A percentile compares a stretch with the other conserved stretches of the same genome.
These are phyloP conservation scores for Populus hybrid DNA, from an alignment of 441 rosid genomes.

Conservation along the genomic window DNA sequence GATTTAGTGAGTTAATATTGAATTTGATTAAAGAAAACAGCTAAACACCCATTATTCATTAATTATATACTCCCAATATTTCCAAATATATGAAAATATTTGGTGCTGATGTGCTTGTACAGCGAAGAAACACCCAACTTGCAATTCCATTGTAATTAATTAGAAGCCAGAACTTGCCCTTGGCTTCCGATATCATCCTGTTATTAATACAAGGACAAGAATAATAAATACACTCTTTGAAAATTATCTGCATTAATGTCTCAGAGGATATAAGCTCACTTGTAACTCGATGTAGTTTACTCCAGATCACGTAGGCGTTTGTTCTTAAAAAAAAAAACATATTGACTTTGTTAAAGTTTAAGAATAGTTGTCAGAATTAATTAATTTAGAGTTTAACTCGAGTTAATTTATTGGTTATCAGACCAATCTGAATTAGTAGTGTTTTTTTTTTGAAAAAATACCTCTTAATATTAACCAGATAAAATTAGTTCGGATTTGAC, in stretches of 20 bases:
- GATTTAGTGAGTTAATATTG: background rate
- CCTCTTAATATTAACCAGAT: too few relatives aligned
- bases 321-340: too few relatives aligned
- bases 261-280: background rate
- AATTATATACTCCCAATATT: background rate
- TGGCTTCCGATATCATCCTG: background rate
- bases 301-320: too few relatives aligned
- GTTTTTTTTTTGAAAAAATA: too few relatives aligned
- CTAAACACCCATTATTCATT: background rate
- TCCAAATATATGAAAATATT: background rate
- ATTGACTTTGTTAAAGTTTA: background rate
- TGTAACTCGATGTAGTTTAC: too few relatives aligned
- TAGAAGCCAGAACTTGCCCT: background rate
- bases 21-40: background rate
- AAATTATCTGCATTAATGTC: background rate
- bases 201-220: background rate
- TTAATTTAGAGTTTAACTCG: background rate
- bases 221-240: background rate
- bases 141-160: background rate
- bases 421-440: too few relatives aligned
- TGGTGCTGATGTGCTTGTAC: background rate
- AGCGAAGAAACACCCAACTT: background rate
- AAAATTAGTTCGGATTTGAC: too few relatives aligned
- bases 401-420: too few relatives aligned
- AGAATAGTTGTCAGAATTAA: background rate